A percentile compares a stretch with the other conserved stretches of the same genome.
Evolutionary conservation across 768 basidiomycete species (phyloP).

Genomic region (Naganishia randhawae): DNA sequence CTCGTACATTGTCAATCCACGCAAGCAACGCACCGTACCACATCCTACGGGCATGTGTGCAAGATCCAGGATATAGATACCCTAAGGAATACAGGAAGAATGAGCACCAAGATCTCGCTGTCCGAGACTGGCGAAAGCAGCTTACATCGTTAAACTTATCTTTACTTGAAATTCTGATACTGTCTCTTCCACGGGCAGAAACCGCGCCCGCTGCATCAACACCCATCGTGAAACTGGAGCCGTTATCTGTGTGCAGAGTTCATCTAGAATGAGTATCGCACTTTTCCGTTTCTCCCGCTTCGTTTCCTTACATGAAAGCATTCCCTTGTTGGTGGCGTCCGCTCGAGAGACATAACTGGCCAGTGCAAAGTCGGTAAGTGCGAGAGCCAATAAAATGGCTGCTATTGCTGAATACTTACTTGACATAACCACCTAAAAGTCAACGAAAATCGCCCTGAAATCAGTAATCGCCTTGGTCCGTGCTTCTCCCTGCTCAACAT

Average conservation of each 20-base stretch:
- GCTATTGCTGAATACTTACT: slow-evolving; percentile 6
- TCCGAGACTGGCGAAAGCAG: slow-evolving; percentile 19
- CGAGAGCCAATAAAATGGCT: not conserved
- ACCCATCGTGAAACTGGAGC: slow-evolving; percentile 42
- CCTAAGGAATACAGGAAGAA: slow-evolving; percentile 6
- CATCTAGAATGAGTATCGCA: not conserved
- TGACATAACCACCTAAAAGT: slow-evolving; percentile 20
- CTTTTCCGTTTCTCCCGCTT: slow-evolving; percentile 22
- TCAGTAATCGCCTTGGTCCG: not conserved
- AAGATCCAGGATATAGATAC: slow-evolving; percentile 48
- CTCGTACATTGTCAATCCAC: not conserved
- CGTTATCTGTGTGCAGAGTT: not conserved
- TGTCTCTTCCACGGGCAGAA: slow-evolving; percentile 43
- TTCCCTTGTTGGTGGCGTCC: slow-evolving; percentile 32
- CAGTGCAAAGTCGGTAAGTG: not conserved
- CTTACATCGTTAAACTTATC: slow-evolving; percentile 42
- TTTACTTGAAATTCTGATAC: slow-evolving; percentile 45
- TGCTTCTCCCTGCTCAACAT: not conserved
- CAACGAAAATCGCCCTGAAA: not conserved
- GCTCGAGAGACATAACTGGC: slow-evolving; percentile 43
- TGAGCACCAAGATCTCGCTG: not conserved
- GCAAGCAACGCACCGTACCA: slow-evolving; percentile 42
- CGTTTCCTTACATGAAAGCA: slow-evolving; percentile 29
- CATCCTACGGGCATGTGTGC: slow-evolving; percentile 50
- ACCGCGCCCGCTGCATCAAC: slow-evolving; percentile 40